These are phyloP conservation scores for Spirogloea muscicola DNA, from an alignment of 139 green algal species.

Conservation along the genomic window DNA sequence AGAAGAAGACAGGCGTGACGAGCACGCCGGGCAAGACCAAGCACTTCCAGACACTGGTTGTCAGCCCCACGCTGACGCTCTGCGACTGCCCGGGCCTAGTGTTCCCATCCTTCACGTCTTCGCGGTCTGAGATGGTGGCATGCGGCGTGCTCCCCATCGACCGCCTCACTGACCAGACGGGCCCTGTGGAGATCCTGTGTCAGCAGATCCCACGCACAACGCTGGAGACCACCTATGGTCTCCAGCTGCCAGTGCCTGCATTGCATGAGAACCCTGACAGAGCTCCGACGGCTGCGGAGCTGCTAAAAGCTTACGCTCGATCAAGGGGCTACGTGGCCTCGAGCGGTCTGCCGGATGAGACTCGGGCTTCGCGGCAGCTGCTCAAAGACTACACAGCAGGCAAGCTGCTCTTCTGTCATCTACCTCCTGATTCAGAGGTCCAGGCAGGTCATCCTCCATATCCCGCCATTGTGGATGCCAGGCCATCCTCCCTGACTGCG, in stretches of 20 bases:
- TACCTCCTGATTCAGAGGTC: slow-evolving; percentile 76
- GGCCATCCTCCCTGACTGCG: too few relatives aligned
- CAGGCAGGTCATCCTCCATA: too few relatives aligned
- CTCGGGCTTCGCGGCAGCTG: slow-evolving; percentile 66
- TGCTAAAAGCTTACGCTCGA: slow-evolving; percentile 64
- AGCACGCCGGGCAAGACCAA: slow-evolving; percentile 97
- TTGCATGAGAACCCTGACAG: slow-evolving; percentile 52
- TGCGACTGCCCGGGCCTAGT: slow-evolving; percentile 92
- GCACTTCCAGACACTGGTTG: slow-evolving; percentile 93
- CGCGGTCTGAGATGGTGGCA: slow-evolving; percentile 91
- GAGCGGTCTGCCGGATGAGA: slow-evolving; percentile 84
- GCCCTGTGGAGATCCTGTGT: slow-evolving; percentile 69
- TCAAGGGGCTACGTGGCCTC: slow-evolving; percentile 55
- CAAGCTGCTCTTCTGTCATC: slow-evolving; percentile 78
- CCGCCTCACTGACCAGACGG: slow-evolving; percentile 76
- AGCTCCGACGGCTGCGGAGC: slow-evolving; percentile 55
- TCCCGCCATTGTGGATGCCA: too few relatives aligned
- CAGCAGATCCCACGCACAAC: slow-evolving; percentile 50
- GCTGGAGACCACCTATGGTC: slow-evolving; percentile 72
- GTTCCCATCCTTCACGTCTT: slow-evolving; percentile 82
- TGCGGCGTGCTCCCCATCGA: slow-evolving; percentile 96
- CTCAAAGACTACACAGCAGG: slow-evolving; percentile 87
- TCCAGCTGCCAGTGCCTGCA: slow-evolving; percentile 60
- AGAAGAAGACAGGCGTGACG: slow-evolving; percentile 92
- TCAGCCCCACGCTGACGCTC: slow-evolving; percentile 68